Evolutionary conservation across 208 protist species (phyloP), one percentile per base, ranked within the genome.

Genomic region (Tetramitus jugosus): DNA sequence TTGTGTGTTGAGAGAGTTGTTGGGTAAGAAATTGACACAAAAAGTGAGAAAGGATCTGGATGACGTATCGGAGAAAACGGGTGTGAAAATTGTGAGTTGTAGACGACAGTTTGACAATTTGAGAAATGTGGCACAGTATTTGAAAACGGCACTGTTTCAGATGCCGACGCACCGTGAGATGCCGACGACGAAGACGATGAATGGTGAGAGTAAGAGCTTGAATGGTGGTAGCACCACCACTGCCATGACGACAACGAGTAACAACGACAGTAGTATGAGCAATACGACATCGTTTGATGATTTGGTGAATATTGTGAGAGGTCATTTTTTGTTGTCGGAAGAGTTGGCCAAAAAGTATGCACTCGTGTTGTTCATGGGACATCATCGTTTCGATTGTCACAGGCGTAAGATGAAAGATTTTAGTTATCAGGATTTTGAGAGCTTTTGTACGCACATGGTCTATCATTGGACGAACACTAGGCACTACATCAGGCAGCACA

Each of bases 11-110:
- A 49, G 67, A 37, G 67, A 74, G 53, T 74, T 74, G 23, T 53
- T 74, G 26, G 67, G 67, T 26, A 74, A 53, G 23, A 74, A 74
- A 35, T 35, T 74, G 10, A 74, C 39, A n/a, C 4, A 8, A 33
- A 74, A 53, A 74, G 6, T 33, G 1, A 74, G 67, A 74, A 74
- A 39, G 39, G 67, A 74, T 53, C 37, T 74, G 7, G 67, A 74
- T 23, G 42, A 74, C 14, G 53, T 74, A 39, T 53, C n/a, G 17
- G 67, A 74, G 26, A 45, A 53, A 35, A 42, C 6, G 33, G 23
- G 26, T 26, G 8, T 74, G 31, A 31, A 74, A 26, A 53, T 74
- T 33, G 53, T 74, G 33, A 53, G 42, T n/a, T n/a, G 3, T 31
- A 62, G 17, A 62, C 10, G 56, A 62, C 56, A 62, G 17, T 62